Base-by-base conservation (phyloP, 768 basidiomycete genomes). In the Trametes villosa region DNA sequence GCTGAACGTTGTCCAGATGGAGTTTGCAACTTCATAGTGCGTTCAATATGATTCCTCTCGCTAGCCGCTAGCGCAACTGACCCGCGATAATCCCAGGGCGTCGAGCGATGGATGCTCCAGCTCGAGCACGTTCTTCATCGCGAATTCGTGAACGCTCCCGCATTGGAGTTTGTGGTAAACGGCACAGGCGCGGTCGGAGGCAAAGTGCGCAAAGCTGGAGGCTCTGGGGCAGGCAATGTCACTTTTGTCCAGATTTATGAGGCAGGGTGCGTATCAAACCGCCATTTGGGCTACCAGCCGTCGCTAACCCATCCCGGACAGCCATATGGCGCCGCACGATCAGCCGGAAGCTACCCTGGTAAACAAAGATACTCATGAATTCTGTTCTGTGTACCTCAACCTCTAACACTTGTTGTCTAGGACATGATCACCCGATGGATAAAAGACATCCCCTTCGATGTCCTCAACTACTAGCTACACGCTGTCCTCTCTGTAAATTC, bases 211-310 rank as follows among this genome's bases (percentile, higher is more conserved):
- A 66, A 67, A 9, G 79, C 78, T 18, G 80, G 81, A 34, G 69
- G 72, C 9, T 71, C 70, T 7, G 71, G 67, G 0, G 78, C 79
- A 17, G 83, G 82, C 9, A 81, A 81, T 65, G 71, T 81, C 47
- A 79, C 83, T 15, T 84, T 78, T 60, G 79, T 83, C 30, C 69
- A 76, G 24, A 74, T 86, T 42, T 73, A 77, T 62, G 79, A 83
- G 30, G 83, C 83, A 34, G 84, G 83, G 63, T 83, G 36, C 38
- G 63, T 54, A 20, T n/a, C 11, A 5, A 44, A 9, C 5, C 11
- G 22, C 20, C 9, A 8, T 9, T 6, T 18, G 9, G 22, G 17
- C 17, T 6, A 5, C 9, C n/a, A 15, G 38, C 20, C 22, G n/a
- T 22, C 34, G 31, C 27, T 38, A n/a, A 52, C 38, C 7, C 6